These are phyloP conservation scores for Fonsecaea multimorphosa DNA, from an alignment of 2,329 filamentous ascomycete species.

Conservation along the genomic window DNA sequence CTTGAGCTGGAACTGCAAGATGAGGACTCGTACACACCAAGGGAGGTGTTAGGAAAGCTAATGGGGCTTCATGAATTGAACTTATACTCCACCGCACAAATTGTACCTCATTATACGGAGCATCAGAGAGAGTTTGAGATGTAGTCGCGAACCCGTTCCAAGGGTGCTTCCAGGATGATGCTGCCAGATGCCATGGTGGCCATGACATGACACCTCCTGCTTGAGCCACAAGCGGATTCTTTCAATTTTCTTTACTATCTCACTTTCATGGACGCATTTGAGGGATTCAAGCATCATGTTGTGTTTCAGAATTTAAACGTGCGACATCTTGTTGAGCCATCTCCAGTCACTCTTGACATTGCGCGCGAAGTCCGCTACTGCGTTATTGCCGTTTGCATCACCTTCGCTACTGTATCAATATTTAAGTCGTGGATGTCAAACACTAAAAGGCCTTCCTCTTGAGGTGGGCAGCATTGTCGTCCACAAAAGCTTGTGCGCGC, in stretches of 20 bases:
- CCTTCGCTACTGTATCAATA: conserved; percentile 37
- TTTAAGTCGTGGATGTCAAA: conserved; percentile 30
- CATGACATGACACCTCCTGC: conserved; percentile 9
- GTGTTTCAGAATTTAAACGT: conserved; percentile 53
- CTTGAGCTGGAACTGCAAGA: not conserved
- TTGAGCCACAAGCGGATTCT: conserved; percentile 8
- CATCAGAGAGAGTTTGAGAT: not conserved
- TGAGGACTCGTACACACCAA: not conserved
- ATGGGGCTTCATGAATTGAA: not conserved
- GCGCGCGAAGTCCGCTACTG: conserved; percentile 59
- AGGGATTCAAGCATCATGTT: conserved; percentile 54
- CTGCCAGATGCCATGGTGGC: not conserved
- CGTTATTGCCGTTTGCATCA: conserved; percentile 58
- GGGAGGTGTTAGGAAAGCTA: not conserved
- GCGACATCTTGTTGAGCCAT: conserved; percentile 59
- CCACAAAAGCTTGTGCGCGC: conserved; percentile 2
- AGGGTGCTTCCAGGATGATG: not conserved
- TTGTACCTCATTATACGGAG: not conserved
- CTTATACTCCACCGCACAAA: not conserved
- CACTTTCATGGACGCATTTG: conserved; percentile 46
- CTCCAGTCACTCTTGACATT: conserved; percentile 55
- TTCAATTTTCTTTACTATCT: not conserved
- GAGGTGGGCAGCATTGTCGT: not conserved
- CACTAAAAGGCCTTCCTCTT: conserved; percentile 19
- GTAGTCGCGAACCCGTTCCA: not conserved